Base-by-base conservation (phyloP, 2,329 filamentous ascomycete species). In the Exophiala bonariae region DNA sequence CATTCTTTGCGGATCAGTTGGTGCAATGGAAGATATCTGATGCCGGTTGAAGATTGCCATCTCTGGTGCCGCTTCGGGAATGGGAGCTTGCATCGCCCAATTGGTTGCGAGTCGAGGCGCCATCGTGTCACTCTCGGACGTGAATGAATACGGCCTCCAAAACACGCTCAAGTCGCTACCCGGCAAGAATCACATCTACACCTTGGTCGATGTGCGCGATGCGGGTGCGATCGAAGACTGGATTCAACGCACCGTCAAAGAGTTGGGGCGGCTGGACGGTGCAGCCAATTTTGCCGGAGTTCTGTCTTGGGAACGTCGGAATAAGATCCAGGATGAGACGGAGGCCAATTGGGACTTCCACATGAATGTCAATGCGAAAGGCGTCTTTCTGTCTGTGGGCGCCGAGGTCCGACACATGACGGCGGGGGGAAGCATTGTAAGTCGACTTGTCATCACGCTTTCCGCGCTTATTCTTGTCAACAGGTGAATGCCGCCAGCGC, bases 371-470 rank as follows among this genome's bases (percentile, higher is more conserved):
- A 78, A 78, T 55, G 50, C 71, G 4, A 67, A 59, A 6, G 76
- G 78, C 3, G 61, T 74, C 22, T 75, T 79, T 61, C 72, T 76
- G 40, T 78, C 73, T 48, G 49, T 81, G 49, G 63, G 74, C n/a
- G 72, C 73, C 11, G 60, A 81, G 56, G 48, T 81, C 7, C 64
- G 60, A 11, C 65, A 67, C 18, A 71, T 78, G 48, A 41, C 13
- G 10, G 14, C 28, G n/a, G 36, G 32, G 11, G 45, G 33, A 30
- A 45, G 42, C 23, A 45, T 45, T 26, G 42, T 45, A 16, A 38
- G 42, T 38, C 18, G 23, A 11, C 23, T 26, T 26, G 23, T 11
- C 23, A 26, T 6, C 11, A 26, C 11, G 11, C 23, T 26, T 26
- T 26, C 11, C 23, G 23, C 23, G 23, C 23, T 26, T 6, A 26